Conservation (phyloP, 371 early-diverging fungal species). For the Mycotypha africana region DNA sequence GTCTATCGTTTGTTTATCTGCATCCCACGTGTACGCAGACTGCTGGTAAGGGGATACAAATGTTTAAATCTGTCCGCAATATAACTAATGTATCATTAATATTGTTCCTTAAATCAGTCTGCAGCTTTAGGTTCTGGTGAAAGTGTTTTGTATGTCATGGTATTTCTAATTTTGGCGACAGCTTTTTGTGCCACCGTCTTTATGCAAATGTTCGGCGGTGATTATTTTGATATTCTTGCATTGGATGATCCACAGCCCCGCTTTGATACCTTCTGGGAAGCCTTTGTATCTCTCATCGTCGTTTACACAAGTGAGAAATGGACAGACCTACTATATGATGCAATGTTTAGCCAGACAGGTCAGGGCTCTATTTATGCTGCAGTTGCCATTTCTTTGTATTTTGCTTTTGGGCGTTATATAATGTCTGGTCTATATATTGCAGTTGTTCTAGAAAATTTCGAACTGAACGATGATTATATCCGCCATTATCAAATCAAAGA, state of each 20-base stretch:
- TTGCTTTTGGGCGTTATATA: slow-evolving; percentile 54
- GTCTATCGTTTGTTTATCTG: slow-evolving; percentile 50
- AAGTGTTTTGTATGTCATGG: slow-evolving; percentile 37
- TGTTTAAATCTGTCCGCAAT: no score
- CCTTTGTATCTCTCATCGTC: slow-evolving; percentile 44
- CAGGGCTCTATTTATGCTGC: slow-evolving; percentile 44
- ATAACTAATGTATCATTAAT: no score
- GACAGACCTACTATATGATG: slow-evolving; percentile 43
- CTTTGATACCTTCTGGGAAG: slow-evolving; percentile 44
- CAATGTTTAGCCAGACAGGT: slow-evolving; percentile 44
- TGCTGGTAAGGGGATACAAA: slow-evolving; percentile 43
- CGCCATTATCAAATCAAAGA: slow-evolving; percentile 53
- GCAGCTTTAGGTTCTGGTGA: slow-evolving; percentile 46
- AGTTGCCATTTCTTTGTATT: slow-evolving; percentile 41
- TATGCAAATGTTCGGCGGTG: slow-evolving; percentile 48
- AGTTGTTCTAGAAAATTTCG: slow-evolving; percentile 60
- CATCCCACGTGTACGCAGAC: slow-evolving; percentile 45
- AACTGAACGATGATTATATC: slow-evolving; percentile 55
- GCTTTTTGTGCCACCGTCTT: slow-evolving; percentile 37
- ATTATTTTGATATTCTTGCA: slow-evolving; percentile 19
- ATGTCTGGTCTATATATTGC: slow-evolving; percentile 63
- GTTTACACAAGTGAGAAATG: slow-evolving; percentile 59
- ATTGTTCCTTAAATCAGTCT: no score
- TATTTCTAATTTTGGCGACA: slow-evolving; percentile 33
- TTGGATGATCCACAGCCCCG: slow-evolving; percentile 20